Base-by-base conservation (phyloP, 805 yeast species). In the Ogataea degrootiae region DNA sequence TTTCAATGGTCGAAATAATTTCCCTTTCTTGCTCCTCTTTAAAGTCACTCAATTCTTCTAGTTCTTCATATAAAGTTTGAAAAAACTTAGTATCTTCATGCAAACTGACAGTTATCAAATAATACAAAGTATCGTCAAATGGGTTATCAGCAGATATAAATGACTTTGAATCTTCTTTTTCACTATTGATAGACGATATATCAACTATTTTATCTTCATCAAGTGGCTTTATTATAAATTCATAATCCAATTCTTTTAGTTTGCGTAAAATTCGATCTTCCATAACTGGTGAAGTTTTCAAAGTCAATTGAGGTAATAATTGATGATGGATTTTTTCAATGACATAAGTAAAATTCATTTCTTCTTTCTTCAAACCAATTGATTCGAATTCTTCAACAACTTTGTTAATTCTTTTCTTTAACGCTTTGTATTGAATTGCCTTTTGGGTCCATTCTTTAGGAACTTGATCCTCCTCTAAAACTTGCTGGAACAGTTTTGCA, bases 381-480 rank as follows among this genome's bases (percentile, higher is more conserved):
- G 63, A 61, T 39, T 74, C 72, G 39, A 86, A 72, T 64, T 85
- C 92, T 33, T 70, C 66, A 15, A 84, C 90, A 15, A 85, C 86
- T 49, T 71, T 72, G 49, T 77, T 76, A 49, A 85, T 83, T 48
- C 80, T 73, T 59, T 85, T 86, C 60, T 85, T 85, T 48, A 85
- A 62, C 3, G 80, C 75, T 61, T 85, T 85, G 61, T 85, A 85
- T 54, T 84, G 87, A 41, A 85, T 84, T 14, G 90, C 87, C 6
- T 79, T 75, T 29, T 71, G 75, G 0, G 77, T 67, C 94, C 94
- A 85, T 21, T 79, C 83, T 26, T 69, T 71, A 6, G 92, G 92
- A 15, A 85, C 70, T 2, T 75, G 73, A 42, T 81, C 84, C 46
- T 77, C 83, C 35, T 70, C 70, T 22, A 86, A 71, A 2, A 81